phyloP scores from a whole-genome alignment of 139 green algal genomes.

The Closterium sp. region DNA sequence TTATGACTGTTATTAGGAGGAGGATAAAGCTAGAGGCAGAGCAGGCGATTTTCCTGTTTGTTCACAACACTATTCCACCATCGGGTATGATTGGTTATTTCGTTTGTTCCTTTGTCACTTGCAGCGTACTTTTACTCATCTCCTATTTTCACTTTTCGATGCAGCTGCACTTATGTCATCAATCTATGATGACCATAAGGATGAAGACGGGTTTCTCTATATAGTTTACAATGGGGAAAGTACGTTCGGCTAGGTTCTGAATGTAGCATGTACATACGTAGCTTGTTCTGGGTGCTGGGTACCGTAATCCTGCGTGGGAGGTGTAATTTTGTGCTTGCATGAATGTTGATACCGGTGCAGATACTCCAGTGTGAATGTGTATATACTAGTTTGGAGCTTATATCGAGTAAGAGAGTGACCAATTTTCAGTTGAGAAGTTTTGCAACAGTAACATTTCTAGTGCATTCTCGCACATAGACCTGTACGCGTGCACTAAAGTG shows the following conservation, averaged over 20 bases:
- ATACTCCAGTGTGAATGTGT: not conserved
- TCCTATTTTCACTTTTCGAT: not conserved
- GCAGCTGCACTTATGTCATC: conserved; percentile 93
- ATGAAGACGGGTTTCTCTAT: conserved; percentile 98
- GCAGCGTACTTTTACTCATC: not conserved
- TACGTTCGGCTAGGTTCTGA: conserved; percentile 53
- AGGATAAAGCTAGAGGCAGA: conserved; percentile 93
- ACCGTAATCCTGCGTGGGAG: not conserved
- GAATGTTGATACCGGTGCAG: not conserved
- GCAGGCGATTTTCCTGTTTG: conserved; percentile 99
- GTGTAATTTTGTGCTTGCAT: not conserved
- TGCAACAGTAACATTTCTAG: no score
- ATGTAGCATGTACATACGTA: not conserved
- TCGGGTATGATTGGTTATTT: conserved; percentile 82
- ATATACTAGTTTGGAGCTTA: not conserved
- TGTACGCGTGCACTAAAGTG: no score
- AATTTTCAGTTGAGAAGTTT: no score
- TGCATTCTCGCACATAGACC: no score
- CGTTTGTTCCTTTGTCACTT: not conserved
- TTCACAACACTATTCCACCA: conserved; percentile 92
- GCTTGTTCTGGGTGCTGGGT: not conserved
- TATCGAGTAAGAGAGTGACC: no score
- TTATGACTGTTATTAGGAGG: conserved; percentile 99
- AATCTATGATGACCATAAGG: conserved; percentile 97
- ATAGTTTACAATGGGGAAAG: conserved; percentile 83